Conservation (phyloP, 2,329 filamentous ascomycete species). For the Alternaria triticina region DNA sequence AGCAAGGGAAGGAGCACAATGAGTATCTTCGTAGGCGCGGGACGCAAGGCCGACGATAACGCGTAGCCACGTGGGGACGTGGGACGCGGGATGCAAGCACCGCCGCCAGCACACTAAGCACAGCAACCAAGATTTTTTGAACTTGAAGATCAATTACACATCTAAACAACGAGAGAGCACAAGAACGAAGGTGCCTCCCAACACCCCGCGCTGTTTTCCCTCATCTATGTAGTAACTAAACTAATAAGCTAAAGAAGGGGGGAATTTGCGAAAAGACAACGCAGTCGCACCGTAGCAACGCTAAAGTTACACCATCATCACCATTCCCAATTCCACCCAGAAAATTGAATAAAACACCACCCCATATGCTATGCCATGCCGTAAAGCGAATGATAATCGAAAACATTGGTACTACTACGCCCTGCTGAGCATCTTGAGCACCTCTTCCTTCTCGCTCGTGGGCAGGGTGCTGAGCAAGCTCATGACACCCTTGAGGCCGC, state of each 20-base stretch:
- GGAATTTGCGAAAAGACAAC: slow-evolving; percentile 7
- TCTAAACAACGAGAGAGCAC: not conserved
- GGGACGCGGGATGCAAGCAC: not conserved
- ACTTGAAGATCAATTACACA: slow-evolving; percentile 3
- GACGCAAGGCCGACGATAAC: not conserved
- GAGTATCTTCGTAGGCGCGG: not conserved
- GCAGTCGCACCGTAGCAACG: slow-evolving; percentile 8
- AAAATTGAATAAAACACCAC: slow-evolving; percentile 6
- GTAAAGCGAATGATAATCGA: slow-evolving; percentile 10
- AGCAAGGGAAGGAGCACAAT: not conserved
- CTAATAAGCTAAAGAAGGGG: slow-evolving; percentile 5
- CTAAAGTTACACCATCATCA: slow-evolving; percentile 11
- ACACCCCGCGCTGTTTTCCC: slow-evolving; percentile 8
- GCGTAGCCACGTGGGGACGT: not conserved
- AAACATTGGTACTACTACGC: slow-evolving; percentile 37
- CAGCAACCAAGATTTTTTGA: not conserved
- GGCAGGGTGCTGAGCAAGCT: slow-evolving; percentile 87
- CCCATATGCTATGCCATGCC: slow-evolving; percentile 10
- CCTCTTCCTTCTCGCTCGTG: slow-evolving; percentile 83
- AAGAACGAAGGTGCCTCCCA: slow-evolving; percentile 22
- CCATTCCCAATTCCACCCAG: not conserved
- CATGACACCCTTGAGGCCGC: slow-evolving; percentile 82
- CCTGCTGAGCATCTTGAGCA: slow-evolving; percentile 64
- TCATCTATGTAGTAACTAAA: not conserved
- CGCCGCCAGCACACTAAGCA: not conserved